Evolutionary conservation across 306 rosid species (phyloP).

Genomic region (Cucurbita pepo): DNA sequence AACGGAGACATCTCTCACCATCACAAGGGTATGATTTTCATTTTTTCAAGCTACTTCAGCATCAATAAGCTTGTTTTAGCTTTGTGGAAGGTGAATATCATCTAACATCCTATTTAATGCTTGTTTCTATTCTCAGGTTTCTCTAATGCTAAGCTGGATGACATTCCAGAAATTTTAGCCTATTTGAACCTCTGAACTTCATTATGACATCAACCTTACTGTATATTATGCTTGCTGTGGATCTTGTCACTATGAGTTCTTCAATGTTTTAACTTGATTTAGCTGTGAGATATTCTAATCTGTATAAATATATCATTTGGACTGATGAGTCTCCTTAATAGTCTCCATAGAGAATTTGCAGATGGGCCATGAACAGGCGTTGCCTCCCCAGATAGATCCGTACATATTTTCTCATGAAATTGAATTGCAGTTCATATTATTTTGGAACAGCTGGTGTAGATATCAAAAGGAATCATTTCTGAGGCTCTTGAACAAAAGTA

Average conservation of each 20-base stretch:
- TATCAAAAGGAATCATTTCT: constrained; percentile 18
- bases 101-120: not conserved
- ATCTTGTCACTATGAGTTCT: not conserved
- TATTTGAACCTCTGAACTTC: constrained; percentile 24
- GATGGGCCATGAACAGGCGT: too few species aligned
- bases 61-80: not conserved
- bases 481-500: constrained; percentile 43
- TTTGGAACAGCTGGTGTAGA: not conserved
- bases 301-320: not conserved
- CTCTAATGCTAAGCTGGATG: constrained; percentile 27
- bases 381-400: not conserved
- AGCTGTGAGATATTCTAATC: not conserved
- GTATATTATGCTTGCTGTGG: not conserved
- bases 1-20: constrained; percentile 17
- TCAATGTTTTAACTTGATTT: not conserved
- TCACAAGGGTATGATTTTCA: constrained; percentile 24
- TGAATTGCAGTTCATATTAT: not conserved
- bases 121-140: constrained; percentile 36
- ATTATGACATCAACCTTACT: not conserved
- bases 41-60: not conserved
- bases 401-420: not conserved
- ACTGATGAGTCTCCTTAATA: not conserved
- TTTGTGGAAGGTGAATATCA: not conserved
- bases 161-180: constrained; percentile 19
- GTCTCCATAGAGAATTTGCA: too few species aligned